Evolutionary conservation across 2,329 filamentous ascomycete genomes (phyloP), one percentile per base, ranked within the genome.

Genomic region (Rhynchosporium agropyri): DNA sequence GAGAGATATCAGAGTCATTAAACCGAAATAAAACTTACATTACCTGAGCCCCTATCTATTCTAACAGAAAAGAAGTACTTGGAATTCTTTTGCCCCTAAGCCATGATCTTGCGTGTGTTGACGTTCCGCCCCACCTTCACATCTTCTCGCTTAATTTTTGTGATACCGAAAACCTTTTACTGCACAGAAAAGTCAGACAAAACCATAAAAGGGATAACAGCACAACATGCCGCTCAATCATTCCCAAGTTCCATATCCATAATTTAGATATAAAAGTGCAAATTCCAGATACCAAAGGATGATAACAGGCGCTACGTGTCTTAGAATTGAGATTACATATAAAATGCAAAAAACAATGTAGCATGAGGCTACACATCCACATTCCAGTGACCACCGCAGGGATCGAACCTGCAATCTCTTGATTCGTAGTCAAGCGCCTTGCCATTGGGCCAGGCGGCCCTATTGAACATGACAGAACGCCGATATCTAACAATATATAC

Each of bases 341-440:
- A 20, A 42, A 54, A 42, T 28, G 13, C 51, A 40, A 54, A 54
- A 54, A n/a, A n/a, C n/a, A n/a, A n/a, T n/a, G 8, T 2, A 20
- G 40, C 6, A 15, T 13, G 8, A 28, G 15, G 10, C 43, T 28
- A 3, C n/a, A 8, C 20, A 3, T 6, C 7, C 26, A 20, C 0
- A 20, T 9, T 42, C 15, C 3, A 53, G 5, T 71, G 71, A 73
- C 69, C 71, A 67, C 70, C 69, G 70, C 71, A 73, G 71, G 71
- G 71, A 69, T 79, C 77, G 77, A 79, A 79, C 78, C 77, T 78
- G 75, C 77, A 79, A 79, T 79, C 78, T 79, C 76, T 78, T 79
- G 78, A 79, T 79, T 78, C 78, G 78, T 79, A 80, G 78, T 80
- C 78, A 79, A 79, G 76, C 78, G 77, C 78, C 77, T 79, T 80